Conservation (phyloP, 495 filamentous ascomycete species). For the Ascobolus immersus region DNA sequence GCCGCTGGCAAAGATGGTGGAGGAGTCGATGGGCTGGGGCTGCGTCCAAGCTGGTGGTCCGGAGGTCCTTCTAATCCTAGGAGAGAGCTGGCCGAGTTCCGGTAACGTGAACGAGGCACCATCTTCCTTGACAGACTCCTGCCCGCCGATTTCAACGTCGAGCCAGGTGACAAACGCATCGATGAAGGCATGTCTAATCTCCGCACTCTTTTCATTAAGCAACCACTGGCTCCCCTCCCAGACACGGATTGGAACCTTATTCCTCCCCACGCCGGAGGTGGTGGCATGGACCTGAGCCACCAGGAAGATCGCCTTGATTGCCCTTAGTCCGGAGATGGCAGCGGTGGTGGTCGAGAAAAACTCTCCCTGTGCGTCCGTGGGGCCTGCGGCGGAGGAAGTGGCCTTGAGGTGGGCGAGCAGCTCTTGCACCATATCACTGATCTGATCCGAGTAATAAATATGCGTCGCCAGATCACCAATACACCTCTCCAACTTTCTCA, state of each 20-base stretch:
- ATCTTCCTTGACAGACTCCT: constrained; percentile 19
- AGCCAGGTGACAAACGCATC: constrained; percentile 66
- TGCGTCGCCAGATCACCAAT: constrained; percentile 75
- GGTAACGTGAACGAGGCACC: not conserved
- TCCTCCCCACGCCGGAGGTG: constrained; percentile 34
- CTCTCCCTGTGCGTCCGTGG: constrained; percentile 23
- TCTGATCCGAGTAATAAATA: constrained; percentile 81
- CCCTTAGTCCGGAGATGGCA: constrained; percentile 48
- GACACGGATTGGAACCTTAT: constrained; percentile 44
- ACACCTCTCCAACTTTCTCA: constrained; percentile 42
- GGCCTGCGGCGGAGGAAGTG: constrained; percentile 18
- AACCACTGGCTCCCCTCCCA: constrained; percentile 90
- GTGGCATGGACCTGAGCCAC: constrained; percentile 30
- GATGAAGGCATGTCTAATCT: constrained; percentile 57
- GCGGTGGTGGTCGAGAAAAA: constrained; percentile 52
- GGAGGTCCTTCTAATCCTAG: too few relatives aligned
- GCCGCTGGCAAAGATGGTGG: constrained; percentile 14
- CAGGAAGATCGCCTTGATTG: constrained; percentile 51
- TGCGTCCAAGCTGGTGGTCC: not conserved
- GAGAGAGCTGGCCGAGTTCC: too few relatives aligned
- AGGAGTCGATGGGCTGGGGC: not conserved
- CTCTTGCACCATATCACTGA: constrained; percentile 66
- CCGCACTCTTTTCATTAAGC: constrained; percentile 44
- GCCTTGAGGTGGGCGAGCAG: constrained; percentile 56
- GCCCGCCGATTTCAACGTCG: constrained; percentile 44